phyloP scores from a whole-genome alignment of 164 flowering plant species.

The Cinnamomum micranthum region DNA sequence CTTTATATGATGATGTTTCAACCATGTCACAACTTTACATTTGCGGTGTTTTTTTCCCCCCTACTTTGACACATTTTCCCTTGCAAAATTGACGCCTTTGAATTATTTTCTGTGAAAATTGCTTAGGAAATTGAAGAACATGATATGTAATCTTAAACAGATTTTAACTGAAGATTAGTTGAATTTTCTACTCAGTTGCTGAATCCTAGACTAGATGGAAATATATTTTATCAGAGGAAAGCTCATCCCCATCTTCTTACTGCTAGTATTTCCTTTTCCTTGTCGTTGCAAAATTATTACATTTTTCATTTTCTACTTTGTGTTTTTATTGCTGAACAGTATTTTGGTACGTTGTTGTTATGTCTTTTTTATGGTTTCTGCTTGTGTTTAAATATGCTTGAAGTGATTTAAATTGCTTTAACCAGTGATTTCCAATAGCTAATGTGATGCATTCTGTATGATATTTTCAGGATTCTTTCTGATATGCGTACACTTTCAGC shows the following conservation, averaged over 20 bases:
- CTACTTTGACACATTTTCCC: background rate
- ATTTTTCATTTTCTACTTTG: too few relatives aligned
- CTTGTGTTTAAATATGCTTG: background rate
- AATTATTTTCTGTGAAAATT: background rate
- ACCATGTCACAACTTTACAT: background rate
- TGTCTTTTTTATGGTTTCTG: background rate
- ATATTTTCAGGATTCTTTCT: conserved; percentile 81
- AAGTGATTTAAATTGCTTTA: background rate
- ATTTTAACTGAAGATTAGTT: too few relatives aligned
- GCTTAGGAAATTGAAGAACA: background rate
- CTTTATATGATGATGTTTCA: background rate
- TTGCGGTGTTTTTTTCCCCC: background rate
- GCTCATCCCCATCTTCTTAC: too few relatives aligned
- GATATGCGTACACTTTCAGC: conserved; percentile 99
- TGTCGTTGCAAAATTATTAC: too few relatives aligned
- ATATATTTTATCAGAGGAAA: too few relatives aligned
- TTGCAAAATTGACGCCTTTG: background rate
- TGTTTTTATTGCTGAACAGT: background rate
- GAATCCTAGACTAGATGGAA: too few relatives aligned
- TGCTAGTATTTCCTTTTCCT: too few relatives aligned
- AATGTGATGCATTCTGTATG: conserved; percentile 10
- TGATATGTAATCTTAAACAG: background rate
- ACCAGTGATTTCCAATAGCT: conserved; percentile 12
- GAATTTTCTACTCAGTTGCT: too few relatives aligned
- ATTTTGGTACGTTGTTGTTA: background rate